Evolutionary conservation across 768 basidiomycete species (phyloP).

Genomic region (Coprinopsis strossmayeri): DNA sequence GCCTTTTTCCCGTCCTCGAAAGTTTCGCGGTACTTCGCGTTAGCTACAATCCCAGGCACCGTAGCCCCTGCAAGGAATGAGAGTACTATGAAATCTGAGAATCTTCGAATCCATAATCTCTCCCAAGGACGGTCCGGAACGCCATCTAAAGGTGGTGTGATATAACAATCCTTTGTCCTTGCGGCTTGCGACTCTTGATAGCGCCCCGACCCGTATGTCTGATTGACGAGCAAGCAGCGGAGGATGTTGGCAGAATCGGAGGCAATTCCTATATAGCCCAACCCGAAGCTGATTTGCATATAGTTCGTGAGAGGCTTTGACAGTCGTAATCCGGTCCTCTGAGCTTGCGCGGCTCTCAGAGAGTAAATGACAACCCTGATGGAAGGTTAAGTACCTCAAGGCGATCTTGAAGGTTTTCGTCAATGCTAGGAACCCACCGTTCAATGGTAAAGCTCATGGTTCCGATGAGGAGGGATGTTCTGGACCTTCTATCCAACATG

Average conservation of each 20-base stretch:
- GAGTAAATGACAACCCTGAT: too few relatives aligned
- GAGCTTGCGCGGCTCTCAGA: too few relatives aligned
- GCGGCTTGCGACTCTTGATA: background rate
- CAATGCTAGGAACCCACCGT: constrained; percentile 18
- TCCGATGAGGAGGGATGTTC: constrained; percentile 24
- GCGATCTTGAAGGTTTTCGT: too few relatives aligned
- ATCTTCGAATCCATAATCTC: constrained; percentile 23
- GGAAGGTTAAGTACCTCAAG: too few relatives aligned
- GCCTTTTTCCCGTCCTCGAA: constrained; percentile 14
- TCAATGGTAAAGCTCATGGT: constrained; percentile 23
- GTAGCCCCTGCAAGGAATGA: constrained; percentile 22
- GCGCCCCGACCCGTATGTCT: constrained; percentile 3
- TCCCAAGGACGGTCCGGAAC: constrained; percentile 23
- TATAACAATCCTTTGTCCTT: background rate
- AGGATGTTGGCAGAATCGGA: constrained; percentile 16
- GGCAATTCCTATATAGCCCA: constrained; percentile 27
- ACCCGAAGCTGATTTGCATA: constrained; percentile 21
- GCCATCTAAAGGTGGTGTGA: constrained; percentile 14
- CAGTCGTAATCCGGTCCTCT: too few relatives aligned
- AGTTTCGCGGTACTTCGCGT: constrained; percentile 15
- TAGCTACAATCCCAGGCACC: constrained; percentile 26
- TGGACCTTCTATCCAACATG: constrained; percentile 19
- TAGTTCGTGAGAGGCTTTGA: constrained; percentile 16
- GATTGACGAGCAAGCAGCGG: constrained; percentile 3
- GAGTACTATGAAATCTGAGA: constrained; percentile 17